Base-by-base conservation (phyloP, 495 filamentous ascomycete species). In the Elasticomyces elasticus region DNA sequence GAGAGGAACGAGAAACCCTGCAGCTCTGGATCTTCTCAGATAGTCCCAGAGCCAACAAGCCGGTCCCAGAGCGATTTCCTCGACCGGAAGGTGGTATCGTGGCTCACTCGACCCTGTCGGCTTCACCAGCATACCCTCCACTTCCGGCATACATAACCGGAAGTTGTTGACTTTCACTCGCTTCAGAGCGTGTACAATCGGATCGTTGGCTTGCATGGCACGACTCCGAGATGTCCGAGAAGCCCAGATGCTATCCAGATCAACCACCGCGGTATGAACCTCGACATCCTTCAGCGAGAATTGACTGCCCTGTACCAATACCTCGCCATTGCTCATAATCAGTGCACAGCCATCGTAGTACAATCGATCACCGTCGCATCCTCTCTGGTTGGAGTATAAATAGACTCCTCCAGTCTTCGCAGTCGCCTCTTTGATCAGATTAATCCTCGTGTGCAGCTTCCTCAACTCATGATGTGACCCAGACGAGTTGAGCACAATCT, bases 21-120 rank as follows among this genome's bases (percentile, higher is more conserved):
- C 59, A 4, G 57, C 58, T 40, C 58, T 72, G 17, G 73, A 83
- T 47, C 87, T 65, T 2, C 85, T 72, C 0, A 94, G 77, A 55
- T 94, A 95, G 60, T 94, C 86, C 87, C 88, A 95, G 0, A 95
- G 69, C 72, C 80, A 95, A 63, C 81, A 83, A 1, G 80, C 86
- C 0, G 81, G 76, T 0, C 79, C 77, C 0, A 89, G 71, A 0
- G 82, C 80, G 57, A 91, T 85, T 55, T 94, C 86, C 61, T 89
- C 84, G 62, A 89, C 84, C 0, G 83, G 81, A 0, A 67, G 61
- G 65, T 88, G 82, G 47, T 77, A 79, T 3, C 74, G 68, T 1
- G 75, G 69, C 25, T 71, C 57, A 27, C 78, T 56, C 19, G 22
- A 51, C 41, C 67, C 56, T 5, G 61, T 44, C 6, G 55, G 42